These are phyloP conservation scores for Fusarium sulawesiense DNA, from an alignment of 2,329 filamentous ascomycete species.

Conservation along the genomic window DNA sequence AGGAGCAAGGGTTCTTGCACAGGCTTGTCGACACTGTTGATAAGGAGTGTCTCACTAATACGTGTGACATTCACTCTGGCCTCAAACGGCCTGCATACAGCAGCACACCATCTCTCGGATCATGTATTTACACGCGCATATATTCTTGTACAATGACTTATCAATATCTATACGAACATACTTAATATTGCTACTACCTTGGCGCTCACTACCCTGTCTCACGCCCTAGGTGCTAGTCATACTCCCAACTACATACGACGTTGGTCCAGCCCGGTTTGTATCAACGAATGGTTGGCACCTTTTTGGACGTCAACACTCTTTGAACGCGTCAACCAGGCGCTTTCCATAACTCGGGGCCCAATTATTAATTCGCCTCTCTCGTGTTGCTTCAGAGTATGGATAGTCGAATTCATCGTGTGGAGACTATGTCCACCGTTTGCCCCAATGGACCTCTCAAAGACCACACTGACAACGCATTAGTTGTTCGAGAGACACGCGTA, in stretches of 20 bases:
- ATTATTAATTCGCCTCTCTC: constrained; percentile 5
- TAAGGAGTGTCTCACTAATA: constrained; percentile 22
- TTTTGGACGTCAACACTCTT: not conserved
- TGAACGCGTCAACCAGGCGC: constrained; percentile 1
- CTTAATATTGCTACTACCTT: constrained; percentile 35
- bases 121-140: constrained; percentile 37
- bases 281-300: not conserved
- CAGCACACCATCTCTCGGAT: constrained; percentile 31
- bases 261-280: not conserved
- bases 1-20: not conserved
- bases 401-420: constrained; percentile 6
- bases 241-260: not conserved
- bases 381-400: not conserved
- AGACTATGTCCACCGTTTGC: constrained; percentile 10
- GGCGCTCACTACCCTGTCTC: constrained; percentile 20
- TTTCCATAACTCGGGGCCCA: constrained; percentile 1
- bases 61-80: constrained; percentile 12
- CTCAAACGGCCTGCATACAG: constrained; percentile 16
- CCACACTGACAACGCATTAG: constrained; percentile 12
- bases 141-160: constrained; percentile 37
- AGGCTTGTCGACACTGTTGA: not conserved
- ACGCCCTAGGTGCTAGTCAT: not conserved
- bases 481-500: constrained; percentile 35
- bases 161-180: constrained; percentile 30
- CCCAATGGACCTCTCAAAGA: constrained; percentile 1